Evolutionary conservation across 345 rosid genomes (phyloP), one percentile per base, ranked within the genome.

Genomic region (Eutrema japonicum): DNA sequence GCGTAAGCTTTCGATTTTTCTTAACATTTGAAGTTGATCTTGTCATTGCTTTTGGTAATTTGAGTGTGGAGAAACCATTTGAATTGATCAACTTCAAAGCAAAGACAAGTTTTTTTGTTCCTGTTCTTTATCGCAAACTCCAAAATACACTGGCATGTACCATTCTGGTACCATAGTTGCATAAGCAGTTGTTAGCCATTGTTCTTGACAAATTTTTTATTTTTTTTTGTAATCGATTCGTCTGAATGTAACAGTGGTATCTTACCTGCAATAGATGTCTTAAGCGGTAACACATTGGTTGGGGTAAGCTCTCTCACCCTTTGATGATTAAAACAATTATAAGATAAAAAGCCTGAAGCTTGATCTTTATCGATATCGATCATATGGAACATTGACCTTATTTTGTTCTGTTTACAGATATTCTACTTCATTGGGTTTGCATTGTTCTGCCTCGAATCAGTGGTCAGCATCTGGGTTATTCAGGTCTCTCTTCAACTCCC

Each of bases 401-500:
- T 14, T 67, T 42, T 48, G n/a, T 10, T 77, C n/a, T 57, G 26
- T 76, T 37, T 18, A 64, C 82, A 95, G 98, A 84, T 89, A 74
- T 85, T 96, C 83, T 96, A 90, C 89, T 87, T 89, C 42, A 14
- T 96, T 18, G 99, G 98, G 40, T 92, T 89, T 40, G 97, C 78
- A 29, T 80, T 82, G 8, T 92, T 88, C 85, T 83, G 86, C 47
- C 56, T 83, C 9, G 98, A 90, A 77, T 72, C 97, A 7, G 40
- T 92, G 56, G 78, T 90, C 79, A 92, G 99, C 84, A 76, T 95
- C 57, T 95, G 96, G 94, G 98, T 95, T 70, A 68, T 95, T 68
- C 99, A 88, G 99, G 98, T 92, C 77, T 29, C 14, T 63, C 61
- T 61, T 57, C 35, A 62, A 49, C 63, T 57, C 62, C 10, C 42